Base-by-base conservation (phyloP, 1,284 basidiomycete species). In the Pseudozyma pruni region DNA sequence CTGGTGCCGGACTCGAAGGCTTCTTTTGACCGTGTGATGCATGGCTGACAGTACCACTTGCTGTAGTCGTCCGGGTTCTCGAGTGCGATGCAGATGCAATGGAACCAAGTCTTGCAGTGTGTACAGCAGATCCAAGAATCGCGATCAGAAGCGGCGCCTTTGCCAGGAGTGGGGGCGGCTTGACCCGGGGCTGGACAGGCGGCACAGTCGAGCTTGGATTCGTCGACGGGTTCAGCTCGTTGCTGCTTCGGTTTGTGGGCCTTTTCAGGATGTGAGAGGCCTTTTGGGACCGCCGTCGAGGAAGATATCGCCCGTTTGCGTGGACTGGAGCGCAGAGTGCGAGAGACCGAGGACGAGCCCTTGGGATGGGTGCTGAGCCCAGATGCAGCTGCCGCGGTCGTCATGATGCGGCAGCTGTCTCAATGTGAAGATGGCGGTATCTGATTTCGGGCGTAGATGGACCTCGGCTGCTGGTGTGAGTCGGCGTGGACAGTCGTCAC, bases 41-140 rank as follows among this genome's bases (percentile, higher is more conserved):
- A 76, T 2, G 58, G 25, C 14, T 53, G 37, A 46, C 74, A 76
- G 58, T 73, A 79, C 76, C 76, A 79, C 34, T 60, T 73, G 52
- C 48, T 53, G 41, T 60, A 77, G 43, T 67, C 60, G 13, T 72
- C 61, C 8, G 73, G 67, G 34, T 74, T 68, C 19, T 55, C 45
- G 29, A 77, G 48, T 8, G 44, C 45, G 34, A 75, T 57, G 40
- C 76, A 79, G 53, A 57, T 67, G 48, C 68, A 71, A 54, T 79
- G 76, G 38, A 55, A 75, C 76, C 76, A 79, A 4, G 64, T 72
- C 25, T 43, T 53, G 57, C 76, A 79, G 3, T 73, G 69, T 8
- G 73, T 57, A 53, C 76, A 79, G 33, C 67, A 72, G 29, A 78
- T 67, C 76, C 76, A 78, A 1, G 56, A 61, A 16, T 68, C 64